These are phyloP conservation scores for Apiotrichum gracile DNA, from an alignment of 1,284 basidiomycete genomes.

Conservation along the genomic window DNA sequence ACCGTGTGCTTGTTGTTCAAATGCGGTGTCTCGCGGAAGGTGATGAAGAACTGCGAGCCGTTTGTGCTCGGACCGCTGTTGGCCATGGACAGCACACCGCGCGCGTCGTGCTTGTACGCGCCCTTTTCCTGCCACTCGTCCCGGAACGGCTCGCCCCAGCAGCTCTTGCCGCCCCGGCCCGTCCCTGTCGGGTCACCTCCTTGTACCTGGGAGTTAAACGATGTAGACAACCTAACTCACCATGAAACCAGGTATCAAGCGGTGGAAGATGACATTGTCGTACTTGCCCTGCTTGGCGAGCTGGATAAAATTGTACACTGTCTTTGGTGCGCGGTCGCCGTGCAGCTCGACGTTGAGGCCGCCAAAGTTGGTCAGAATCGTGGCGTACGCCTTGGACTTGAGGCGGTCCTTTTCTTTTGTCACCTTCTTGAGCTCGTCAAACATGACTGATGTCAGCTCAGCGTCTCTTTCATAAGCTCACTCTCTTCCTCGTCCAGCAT, in stretches of 20 bases:
- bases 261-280: constrained; percentile 73
- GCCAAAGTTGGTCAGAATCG: constrained; percentile 83
- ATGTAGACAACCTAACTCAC: constrained; percentile 46
- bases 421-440: constrained; percentile 73
- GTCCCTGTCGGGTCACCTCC: constrained; percentile 96
- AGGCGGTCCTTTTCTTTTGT: constrained; percentile 87
- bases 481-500: constrained; percentile 75
- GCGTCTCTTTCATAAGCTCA: constrained; percentile 35
- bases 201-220: constrained; percentile 59
- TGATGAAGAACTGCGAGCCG: constrained; percentile 85
- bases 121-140: constrained; percentile 84
- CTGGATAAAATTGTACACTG: constrained; percentile 96
- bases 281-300: constrained; percentile 85
- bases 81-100: constrained; percentile 79
- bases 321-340: constrained; percentile 74
- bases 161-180: constrained; percentile 85
- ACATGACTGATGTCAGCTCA: constrained; percentile 59
- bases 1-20: constrained; percentile 69
- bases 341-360: constrained; percentile 87
- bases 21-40: constrained; percentile 72
- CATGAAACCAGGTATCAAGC: constrained; percentile 96
- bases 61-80: constrained; percentile 64
- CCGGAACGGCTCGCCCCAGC: constrained; percentile 90
- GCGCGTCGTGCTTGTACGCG: constrained; percentile 73
- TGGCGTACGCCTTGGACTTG: constrained; percentile 82